Conservation (phyloP, 495 filamentous ascomycete species). For the Trichoderma asperelloides region DNA sequence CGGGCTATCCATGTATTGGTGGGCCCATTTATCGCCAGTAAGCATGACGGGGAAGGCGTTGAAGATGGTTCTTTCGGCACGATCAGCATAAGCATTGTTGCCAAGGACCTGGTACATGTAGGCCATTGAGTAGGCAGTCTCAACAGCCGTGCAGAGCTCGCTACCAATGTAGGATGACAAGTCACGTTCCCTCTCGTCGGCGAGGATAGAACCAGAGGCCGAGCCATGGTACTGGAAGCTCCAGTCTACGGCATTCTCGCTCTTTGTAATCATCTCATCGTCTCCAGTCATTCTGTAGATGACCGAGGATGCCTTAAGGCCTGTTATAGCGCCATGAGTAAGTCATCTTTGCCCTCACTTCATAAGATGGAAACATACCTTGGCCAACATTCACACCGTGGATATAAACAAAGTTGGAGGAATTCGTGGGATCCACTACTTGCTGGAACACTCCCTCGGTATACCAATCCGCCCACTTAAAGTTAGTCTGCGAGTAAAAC, state of each 20-base stretch:
- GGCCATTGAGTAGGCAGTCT: slow-evolving; percentile 25
- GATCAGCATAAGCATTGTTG: slow-evolving; percentile 46
- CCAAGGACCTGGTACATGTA: slow-evolving; percentile 32
- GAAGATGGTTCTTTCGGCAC: slow-evolving; percentile 48
- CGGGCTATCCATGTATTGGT: slow-evolving; percentile 49
- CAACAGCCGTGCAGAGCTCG: slow-evolving; percentile 27
- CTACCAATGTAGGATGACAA: slow-evolving; percentile 21
- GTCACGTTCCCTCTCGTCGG: slow-evolving; percentile 23
- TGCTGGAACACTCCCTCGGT: slow-evolving; percentile 11
- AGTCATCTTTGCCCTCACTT: neutral
- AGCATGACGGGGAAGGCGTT: slow-evolving; percentile 50
- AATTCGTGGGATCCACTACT: slow-evolving; percentile 11
- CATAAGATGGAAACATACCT: slow-evolving; percentile 14
- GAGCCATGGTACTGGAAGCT: slow-evolving; percentile 22
- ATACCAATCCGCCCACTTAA: slow-evolving; percentile 19
- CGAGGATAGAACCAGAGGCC: slow-evolving; percentile 21
- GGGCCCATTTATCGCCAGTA: slow-evolving; percentile 52
- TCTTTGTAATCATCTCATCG: slow-evolving; percentile 16
- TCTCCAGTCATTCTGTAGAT: slow-evolving; percentile 22
- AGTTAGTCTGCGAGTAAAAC: slow-evolving; percentile 18
- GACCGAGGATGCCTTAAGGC: slow-evolving; percentile 18
- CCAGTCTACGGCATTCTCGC: slow-evolving; percentile 22
- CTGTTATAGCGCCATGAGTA: slow-evolving; percentile 5
- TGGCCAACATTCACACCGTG: slow-evolving; percentile 27
- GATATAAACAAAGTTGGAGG: slow-evolving; percentile 16